A percentile compares a stretch with the other conserved stretches of the same genome.
These are phyloP conservation scores for Yamadazyma phyllophila DNA, from an alignment of 805 yeast species.

Conservation along the genomic window DNA sequence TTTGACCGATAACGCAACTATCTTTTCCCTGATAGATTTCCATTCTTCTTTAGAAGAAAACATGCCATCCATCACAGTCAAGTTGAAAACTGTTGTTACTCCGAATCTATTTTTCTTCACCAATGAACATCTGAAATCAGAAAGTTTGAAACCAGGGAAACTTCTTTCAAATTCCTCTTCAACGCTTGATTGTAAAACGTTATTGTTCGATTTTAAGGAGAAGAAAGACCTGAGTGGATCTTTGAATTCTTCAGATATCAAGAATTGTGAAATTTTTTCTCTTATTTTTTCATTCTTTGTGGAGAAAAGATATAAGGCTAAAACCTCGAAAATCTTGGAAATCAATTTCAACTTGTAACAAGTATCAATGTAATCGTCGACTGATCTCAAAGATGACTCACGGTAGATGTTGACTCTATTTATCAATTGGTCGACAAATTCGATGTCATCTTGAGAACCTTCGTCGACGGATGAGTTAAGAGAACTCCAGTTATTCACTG, in stretches of 20 bases:
- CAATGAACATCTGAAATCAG: slow-evolving; percentile 51
- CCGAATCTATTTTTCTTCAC: slow-evolving; percentile 51
- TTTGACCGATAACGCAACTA: slow-evolving; percentile 59
- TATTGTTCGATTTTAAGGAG: slow-evolving; percentile 45
- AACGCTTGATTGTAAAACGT: slow-evolving; percentile 45
- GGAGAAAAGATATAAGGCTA: slow-evolving; percentile 69
- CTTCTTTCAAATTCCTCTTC: slow-evolving; percentile 44
- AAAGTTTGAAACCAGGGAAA: slow-evolving; percentile 47
- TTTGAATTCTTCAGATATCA: slow-evolving; percentile 39
- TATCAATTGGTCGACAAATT: slow-evolving; percentile 45
- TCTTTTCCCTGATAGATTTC: slow-evolving; percentile 45
- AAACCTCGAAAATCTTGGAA: slow-evolving; percentile 70
- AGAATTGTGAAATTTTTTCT: slow-evolving; percentile 39
- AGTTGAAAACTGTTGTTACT: slow-evolving; percentile 52
- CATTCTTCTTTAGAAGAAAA: slow-evolving; percentile 44
- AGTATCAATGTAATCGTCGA: slow-evolving; percentile 14
- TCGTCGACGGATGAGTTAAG: slow-evolving; percentile 23
- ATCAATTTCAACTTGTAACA: slow-evolving; percentile 58
- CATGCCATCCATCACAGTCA: slow-evolving; percentile 60
- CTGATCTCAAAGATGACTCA: slow-evolving; percentile 4
- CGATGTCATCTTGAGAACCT: slow-evolving; percentile 36
- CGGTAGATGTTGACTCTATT: slow-evolving; percentile 23
- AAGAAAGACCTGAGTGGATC: slow-evolving; percentile 30
- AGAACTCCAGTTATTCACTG: slow-evolving; percentile 67
- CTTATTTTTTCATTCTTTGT: slow-evolving; percentile 44